Percentiles rank a stretch among this genome's conserved stretches.
These are phyloP conservation scores for Eucalyptus regnans DNA, from an alignment of 345 rosid species.

Conservation along the genomic window DNA sequence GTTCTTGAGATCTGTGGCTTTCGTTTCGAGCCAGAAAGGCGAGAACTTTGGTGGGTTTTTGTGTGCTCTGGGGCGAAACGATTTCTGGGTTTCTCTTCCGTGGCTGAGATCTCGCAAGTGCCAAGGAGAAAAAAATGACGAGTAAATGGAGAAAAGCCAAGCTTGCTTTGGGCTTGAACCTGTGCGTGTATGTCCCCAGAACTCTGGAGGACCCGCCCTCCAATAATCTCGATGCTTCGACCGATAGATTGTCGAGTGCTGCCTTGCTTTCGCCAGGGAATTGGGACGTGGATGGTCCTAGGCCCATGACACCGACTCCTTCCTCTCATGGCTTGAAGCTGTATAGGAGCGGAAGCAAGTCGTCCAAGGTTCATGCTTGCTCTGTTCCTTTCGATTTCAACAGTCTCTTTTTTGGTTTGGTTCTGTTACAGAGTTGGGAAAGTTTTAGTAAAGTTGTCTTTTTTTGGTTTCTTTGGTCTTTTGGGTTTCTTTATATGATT, in stretches of 20 bases:
- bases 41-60: not conserved
- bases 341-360: slow-evolving; percentile 62
- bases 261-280: slow-evolving; percentile 66
- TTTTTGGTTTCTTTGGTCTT: not conserved
- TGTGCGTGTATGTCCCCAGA: slow-evolving; percentile 58
- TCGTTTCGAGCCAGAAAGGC: not conserved
- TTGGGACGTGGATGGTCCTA: slow-evolving; percentile 19
- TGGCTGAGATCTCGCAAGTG: not conserved
- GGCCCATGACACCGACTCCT: slow-evolving; percentile 75
- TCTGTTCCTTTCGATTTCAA: not conserved
- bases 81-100: not conserved
- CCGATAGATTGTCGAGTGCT: slow-evolving; percentile 70
- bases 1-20: not conserved
- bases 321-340: slow-evolving; percentile 62
- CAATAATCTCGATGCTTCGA: slow-evolving; percentile 12
- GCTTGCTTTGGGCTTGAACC: slow-evolving; percentile 61
- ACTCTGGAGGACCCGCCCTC: slow-evolving; percentile 39
- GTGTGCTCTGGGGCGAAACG: not conserved
- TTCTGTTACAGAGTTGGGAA: not conserved
- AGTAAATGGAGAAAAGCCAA: slow-evolving; percentile 85
- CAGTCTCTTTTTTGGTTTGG: not conserved
- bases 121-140: slow-evolving; percentile 30
- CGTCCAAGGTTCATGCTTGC: slow-evolving; percentile 59
- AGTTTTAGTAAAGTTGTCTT: not conserved
- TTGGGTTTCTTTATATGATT: not conserved